A percentile compares a stretch with the other conserved stretches of the same genome.
These are phyloP conservation scores for Ustilago cynodontis DNA, from an alignment of 1,284 basidiomycete genomes.

Conservation along the genomic window DNA sequence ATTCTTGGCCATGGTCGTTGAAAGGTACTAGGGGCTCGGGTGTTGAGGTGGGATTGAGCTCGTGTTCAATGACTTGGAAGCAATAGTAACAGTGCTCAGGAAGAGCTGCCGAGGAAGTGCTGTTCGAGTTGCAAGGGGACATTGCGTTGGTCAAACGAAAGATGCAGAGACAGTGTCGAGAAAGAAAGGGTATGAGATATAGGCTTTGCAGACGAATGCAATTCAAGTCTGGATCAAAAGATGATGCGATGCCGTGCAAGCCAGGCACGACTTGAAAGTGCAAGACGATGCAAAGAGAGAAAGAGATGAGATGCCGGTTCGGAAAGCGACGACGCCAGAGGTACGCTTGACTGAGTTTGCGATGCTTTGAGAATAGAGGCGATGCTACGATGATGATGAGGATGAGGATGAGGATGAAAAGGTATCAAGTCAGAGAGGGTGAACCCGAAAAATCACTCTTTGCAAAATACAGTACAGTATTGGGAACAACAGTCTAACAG, in stretches of 20 bases:
- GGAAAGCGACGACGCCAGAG: slow-evolving; percentile 6
- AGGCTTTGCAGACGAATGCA: no score
- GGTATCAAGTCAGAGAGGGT: no score
- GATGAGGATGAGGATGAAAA: slow-evolving; percentile 3
- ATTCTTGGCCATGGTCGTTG: slow-evolving; percentile 22
- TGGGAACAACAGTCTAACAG: not conserved
- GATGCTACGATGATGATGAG: slow-evolving; percentile 10
- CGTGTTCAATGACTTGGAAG: slow-evolving; percentile 72
- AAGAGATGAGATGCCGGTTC: not conserved
- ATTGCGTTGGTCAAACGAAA: slow-evolving; percentile 4
- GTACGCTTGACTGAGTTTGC: no score
- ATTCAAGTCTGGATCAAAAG: not conserved
- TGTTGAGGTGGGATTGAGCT: slow-evolving; percentile 57
- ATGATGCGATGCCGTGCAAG: slow-evolving; percentile 14
- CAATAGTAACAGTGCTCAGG: slow-evolving; percentile 72
- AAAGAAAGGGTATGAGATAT: no score
- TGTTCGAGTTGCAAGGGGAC: slow-evolving; percentile 13
- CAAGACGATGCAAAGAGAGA: not conserved
- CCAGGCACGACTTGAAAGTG: slow-evolving; percentile 19
- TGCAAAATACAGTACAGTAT: not conserved
- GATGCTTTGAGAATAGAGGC: no score
- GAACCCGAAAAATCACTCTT: no score
- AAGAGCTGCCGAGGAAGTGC: slow-evolving; percentile 28
- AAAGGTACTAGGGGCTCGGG: slow-evolving; percentile 26
- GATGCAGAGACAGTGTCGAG: not conserved